A percentile compares a stretch with the other conserved stretches of the same genome.
Evolutionary conservation across 2,329 filamentous ascomycete genomes (phyloP).

Genomic region (Xylariaceae sp.): DNA sequence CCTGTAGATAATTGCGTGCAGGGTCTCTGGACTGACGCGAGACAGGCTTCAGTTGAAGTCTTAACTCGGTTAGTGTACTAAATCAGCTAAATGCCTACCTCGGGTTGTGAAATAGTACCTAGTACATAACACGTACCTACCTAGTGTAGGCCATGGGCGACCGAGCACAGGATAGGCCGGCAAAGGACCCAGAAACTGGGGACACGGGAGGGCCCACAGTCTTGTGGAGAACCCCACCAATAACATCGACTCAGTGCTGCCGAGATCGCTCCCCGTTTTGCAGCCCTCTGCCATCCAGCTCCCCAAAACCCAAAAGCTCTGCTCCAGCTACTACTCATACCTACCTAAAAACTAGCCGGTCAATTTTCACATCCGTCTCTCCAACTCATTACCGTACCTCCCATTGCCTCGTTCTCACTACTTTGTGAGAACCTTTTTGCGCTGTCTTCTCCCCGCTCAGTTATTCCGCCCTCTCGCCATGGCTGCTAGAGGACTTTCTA

Average conservation of each 20-base stretch:
- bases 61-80: no score
- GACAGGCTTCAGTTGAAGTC: no score
- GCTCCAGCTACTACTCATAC: no score
- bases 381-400: neutral
- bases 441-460: conserved; percentile 28
- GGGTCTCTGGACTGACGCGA: no score
- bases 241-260: neutral
- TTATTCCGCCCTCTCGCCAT: conserved; percentile 50
- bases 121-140: no score
- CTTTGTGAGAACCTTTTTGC: conserved; percentile 20
- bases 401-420: neutral
- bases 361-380: neutral
- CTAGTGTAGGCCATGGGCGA: no score
- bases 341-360: no score
- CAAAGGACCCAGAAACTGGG: neutral
- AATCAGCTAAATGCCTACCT: no score
- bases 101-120: no score
- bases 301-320: neutral
- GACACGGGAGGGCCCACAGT: neutral
- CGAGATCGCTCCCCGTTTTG: neutral
- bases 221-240: neutral
- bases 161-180: neutral
- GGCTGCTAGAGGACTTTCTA: conserved; percentile 72
- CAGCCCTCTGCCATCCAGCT: neutral
- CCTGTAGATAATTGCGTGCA: no score